Evolutionary conservation across 768 basidiomycete species (phyloP).

Genomic region (Boletus tomentosulus): DNA sequence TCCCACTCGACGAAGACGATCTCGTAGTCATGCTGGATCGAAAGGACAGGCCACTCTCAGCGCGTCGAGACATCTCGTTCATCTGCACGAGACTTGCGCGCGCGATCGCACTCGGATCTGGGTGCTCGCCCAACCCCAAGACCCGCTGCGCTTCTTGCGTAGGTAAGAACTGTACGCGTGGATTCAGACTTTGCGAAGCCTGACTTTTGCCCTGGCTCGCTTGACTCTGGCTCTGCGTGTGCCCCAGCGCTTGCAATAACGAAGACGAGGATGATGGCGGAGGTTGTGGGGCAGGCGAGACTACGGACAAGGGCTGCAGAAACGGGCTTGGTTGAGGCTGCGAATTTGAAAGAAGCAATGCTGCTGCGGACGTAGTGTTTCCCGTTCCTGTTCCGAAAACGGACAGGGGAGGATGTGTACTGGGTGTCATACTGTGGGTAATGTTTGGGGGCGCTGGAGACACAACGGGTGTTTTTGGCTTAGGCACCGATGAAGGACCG

Average conservation of each 20-base stretch:
- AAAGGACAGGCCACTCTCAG: slow-evolving; percentile 35
- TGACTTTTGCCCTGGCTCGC: slow-evolving; percentile 3
- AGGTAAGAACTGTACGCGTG: slow-evolving; percentile 45
- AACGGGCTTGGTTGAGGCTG: slow-evolving; percentile 30
- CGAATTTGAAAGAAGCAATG: slow-evolving; percentile 16
- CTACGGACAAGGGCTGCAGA: slow-evolving; percentile 19
- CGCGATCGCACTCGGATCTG: slow-evolving; percentile 53
- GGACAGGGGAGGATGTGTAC: slow-evolving; percentile 29
- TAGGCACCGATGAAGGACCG: slow-evolving; percentile 6
- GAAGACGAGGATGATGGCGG: slow-evolving; percentile 21
- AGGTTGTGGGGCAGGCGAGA: slow-evolving; percentile 15
- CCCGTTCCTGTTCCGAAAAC: slow-evolving; percentile 20
- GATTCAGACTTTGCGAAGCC: slow-evolving; percentile 5
- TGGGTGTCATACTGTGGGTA: slow-evolving; percentile 29
- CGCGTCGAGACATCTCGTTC: slow-evolving; percentile 72
- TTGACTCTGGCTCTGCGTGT: slow-evolving; percentile 9
- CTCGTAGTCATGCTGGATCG: slow-evolving; percentile 21
- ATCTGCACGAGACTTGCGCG: slow-evolving; percentile 70
- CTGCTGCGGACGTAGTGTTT: slow-evolving; percentile 10
- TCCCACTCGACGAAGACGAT: slow-evolving; percentile 16
- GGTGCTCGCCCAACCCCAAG: slow-evolving; percentile 38
- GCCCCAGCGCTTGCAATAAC: slow-evolving; percentile 24
- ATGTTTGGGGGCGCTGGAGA: slow-evolving; percentile 11
- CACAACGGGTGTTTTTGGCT: slow-evolving; percentile 18
- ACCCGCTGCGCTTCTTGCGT: slow-evolving; percentile 53